Conservation (phyloP, 345 rosid species). For the Mallotus nudiflorus region DNA sequence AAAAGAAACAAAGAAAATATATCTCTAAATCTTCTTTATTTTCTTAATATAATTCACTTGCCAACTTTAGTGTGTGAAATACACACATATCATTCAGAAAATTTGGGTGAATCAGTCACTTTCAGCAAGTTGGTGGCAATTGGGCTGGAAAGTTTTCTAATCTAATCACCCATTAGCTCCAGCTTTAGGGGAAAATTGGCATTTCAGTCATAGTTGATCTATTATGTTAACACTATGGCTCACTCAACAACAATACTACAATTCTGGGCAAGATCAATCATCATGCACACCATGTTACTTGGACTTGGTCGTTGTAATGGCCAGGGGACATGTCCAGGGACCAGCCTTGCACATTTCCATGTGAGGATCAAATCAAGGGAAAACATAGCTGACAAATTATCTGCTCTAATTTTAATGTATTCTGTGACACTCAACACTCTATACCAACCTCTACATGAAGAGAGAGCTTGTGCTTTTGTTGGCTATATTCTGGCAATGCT, state of each 20-base stretch:
- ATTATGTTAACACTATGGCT: background rate
- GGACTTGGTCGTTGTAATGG: too few species aligned
- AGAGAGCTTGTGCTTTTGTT: slow-evolving; percentile 97
- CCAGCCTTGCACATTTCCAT: background rate
- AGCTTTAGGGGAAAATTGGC: too few species aligned
- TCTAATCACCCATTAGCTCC: background rate
- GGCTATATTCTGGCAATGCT: slow-evolving; percentile 96
- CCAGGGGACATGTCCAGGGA: too few species aligned
- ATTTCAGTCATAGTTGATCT: background rate
- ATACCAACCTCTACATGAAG: slow-evolving; percentile 94
- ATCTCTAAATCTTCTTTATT: slow-evolving; percentile 97
- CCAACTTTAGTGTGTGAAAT: slow-evolving; percentile 88
- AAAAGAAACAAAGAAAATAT: slow-evolving; percentile 79
- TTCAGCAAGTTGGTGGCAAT: slow-evolving; percentile 81
- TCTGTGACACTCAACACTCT: background rate
- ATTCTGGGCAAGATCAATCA: background rate
- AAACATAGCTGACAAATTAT: background rate
- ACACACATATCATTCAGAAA: slow-evolving; percentile 76
- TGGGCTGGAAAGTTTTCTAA: slow-evolving; percentile 24
- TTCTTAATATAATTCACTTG: slow-evolving; percentile 96
- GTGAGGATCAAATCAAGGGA: background rate
- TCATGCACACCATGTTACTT: too few species aligned
- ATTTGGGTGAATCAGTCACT: too few species aligned
- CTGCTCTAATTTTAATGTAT: background rate
- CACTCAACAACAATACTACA: too few species aligned